phyloP scores from a whole-genome alignment of 148 eudicot genomes.

The Dysphania ambrosioides region DNA sequence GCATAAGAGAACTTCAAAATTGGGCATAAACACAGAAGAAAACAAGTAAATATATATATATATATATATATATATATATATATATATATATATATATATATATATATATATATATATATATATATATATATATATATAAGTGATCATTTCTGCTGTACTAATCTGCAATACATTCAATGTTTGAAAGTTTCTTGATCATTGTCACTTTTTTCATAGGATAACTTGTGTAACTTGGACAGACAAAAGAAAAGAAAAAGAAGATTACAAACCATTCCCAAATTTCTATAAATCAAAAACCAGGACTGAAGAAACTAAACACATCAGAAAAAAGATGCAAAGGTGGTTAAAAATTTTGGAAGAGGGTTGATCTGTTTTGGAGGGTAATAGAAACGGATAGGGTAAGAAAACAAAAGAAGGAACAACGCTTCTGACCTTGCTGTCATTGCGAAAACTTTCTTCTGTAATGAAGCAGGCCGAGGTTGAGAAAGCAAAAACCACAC shows the following conservation, averaged over 20 bases:
- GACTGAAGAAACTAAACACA: slow-evolving; percentile 12
- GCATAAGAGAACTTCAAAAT: no score
- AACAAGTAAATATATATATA: no score
- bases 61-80: no score
- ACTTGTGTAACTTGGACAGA: slow-evolving; percentile 16
- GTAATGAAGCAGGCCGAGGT: slow-evolving; percentile 72
- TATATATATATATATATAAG: no score
- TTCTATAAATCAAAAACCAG: slow-evolving; percentile 23
- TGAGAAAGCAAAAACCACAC: slow-evolving; percentile 42
- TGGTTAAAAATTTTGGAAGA: slow-evolving; percentile 21
- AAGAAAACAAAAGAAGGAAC: slow-evolving; percentile 25
- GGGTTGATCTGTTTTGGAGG: slow-evolving; percentile 15
- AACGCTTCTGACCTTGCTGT: slow-evolving; percentile 65
- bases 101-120: no score
- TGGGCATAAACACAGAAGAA: no score
- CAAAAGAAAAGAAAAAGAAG: not conserved
- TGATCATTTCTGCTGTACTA: slow-evolving; percentile 16
- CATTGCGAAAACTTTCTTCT: slow-evolving; percentile 28
- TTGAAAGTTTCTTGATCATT: slow-evolving; percentile 11
- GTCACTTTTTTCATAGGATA: slow-evolving; percentile 12
- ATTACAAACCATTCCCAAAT: slow-evolving; percentile 19
- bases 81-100: no score
- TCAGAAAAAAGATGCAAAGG: slow-evolving; percentile 16
- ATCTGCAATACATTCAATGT: slow-evolving; percentile 18
- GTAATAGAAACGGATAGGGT: not conserved